phyloP scores from a whole-genome alignment of 495 filamentous ascomycete species.

The Talaromyces stipitatus region DNA sequence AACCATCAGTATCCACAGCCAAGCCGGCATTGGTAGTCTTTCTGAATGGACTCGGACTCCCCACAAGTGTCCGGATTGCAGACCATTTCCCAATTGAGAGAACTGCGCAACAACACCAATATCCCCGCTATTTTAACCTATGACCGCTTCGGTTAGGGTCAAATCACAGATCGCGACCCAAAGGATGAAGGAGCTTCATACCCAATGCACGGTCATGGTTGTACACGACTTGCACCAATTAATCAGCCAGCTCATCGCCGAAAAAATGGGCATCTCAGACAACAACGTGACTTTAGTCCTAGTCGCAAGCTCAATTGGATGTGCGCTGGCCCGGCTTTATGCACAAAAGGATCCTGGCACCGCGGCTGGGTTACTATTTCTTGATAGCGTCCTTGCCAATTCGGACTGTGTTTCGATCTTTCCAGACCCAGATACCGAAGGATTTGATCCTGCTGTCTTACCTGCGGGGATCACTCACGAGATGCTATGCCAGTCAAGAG shows the following conservation, averaged over 20 bases:
- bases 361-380: slow-evolving; percentile 43
- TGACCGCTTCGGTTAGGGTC: slow-evolving; percentile 58
- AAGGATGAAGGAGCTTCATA: slow-evolving; percentile 29
- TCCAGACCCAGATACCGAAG: slow-evolving; percentile 48
- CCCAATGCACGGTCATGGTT: slow-evolving; percentile 44
- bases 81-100: slow-evolving; percentile 34
- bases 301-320: slow-evolving; percentile 53
- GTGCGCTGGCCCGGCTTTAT: slow-evolving; percentile 50
- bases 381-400: slow-evolving; percentile 58
- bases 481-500: slow-evolving; percentile 36
- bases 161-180: slow-evolving; percentile 47
- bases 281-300: slow-evolving; percentile 32
- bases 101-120: slow-evolving; percentile 13
- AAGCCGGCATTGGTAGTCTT: slow-evolving; percentile 44
- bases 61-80: slow-evolving; percentile 42
- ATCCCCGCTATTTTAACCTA: slow-evolving; percentile 49
- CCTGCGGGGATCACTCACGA: slow-evolving; percentile 36
- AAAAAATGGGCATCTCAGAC: slow-evolving; percentile 11
- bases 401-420: slow-evolving; percentile 51
- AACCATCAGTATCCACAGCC: slow-evolving; percentile 8
- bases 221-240: slow-evolving; percentile 46
- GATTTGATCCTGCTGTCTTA: slow-evolving; percentile 35
- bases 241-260: slow-evolving; percentile 27
- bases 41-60: slow-evolving; percentile 52
- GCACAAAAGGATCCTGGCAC: slow-evolving; percentile 35